Percentiles rank a stretch among this genome's conserved stretches.
Conservation (phyloP, 768 basidiomycete genomes). For the Calocera viscosa region DNA sequence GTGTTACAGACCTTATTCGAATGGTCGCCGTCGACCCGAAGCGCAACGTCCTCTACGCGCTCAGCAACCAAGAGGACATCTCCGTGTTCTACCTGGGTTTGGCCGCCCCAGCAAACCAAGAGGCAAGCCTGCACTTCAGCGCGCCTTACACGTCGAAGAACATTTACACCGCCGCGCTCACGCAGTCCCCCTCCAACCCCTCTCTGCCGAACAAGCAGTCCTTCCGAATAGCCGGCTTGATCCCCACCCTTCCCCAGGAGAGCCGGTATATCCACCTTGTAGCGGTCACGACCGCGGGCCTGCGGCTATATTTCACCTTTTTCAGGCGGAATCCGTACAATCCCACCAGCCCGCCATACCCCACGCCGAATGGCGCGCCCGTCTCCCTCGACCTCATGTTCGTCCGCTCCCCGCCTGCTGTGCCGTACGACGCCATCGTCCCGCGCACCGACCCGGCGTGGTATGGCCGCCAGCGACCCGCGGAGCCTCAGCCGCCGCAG, state of each 20-base stretch:
- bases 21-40: slow-evolving; percentile 52
- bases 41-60: slow-evolving; percentile 65
- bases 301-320: slow-evolving; percentile 65
- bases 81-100: slow-evolving; percentile 42
- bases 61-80: slow-evolving; percentile 54
- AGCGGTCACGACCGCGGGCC: slow-evolving; percentile 68
- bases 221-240: slow-evolving; percentile 59
- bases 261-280: slow-evolving; percentile 64
- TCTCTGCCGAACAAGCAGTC: slow-evolving; percentile 43
- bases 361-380: slow-evolving; percentile 18
- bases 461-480: slow-evolving; percentile 33
- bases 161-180: slow-evolving; percentile 38
- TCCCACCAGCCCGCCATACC: slow-evolving; percentile 21
- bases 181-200: slow-evolving; percentile 42
- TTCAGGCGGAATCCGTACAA: slow-evolving; percentile 19
- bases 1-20: slow-evolving; percentile 51
- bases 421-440: slow-evolving; percentile 19
- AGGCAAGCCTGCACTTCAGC: slow-evolving; percentile 5
- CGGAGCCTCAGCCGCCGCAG: slow-evolving; percentile 17
- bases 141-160: neutral
- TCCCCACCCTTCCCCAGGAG: slow-evolving; percentile 53
- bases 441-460: slow-evolving; percentile 62
- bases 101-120: slow-evolving; percentile 5
- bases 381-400: slow-evolving; percentile 55
- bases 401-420: slow-evolving; percentile 64